Evolutionary conservation across 164 flowering plant species (phyloP), one percentile per base, ranked within the genome.

Genomic region (Tetracentron sinense): DNA sequence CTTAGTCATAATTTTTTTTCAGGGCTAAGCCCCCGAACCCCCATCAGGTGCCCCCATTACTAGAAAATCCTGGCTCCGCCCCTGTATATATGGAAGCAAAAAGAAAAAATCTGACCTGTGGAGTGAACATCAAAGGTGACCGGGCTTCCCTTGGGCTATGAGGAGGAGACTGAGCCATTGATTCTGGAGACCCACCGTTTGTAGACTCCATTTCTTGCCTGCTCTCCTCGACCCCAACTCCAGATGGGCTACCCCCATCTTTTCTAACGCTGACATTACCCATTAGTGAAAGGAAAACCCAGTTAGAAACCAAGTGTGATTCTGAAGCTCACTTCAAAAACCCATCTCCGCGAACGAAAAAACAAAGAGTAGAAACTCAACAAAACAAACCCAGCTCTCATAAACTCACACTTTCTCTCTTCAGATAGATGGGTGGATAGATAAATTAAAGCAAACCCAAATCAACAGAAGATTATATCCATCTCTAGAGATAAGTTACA

Each of bases 191-290:
- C 22, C 56, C 76, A 21, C 51, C 77, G 22, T 44, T 25, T 5
- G 48, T 11, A 22, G 42, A 47, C 21, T 63, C 66, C 47, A 67
- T 67, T 19, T 67, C 23, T 19, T 60, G 64, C 23, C 42, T 26
- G 26, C 73, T 44, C 28, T 33, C 44, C 44, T 66, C 66, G 56
- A 67, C 48, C 56, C 75, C 78, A 60, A 61, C 51, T 44, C 75
- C 72, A 61, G 76, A 62, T 81, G 74, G 63, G 73, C 67, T 69
- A 33, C 71, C 68, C 25, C 66, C 83, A 48, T 82, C 94, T 74
- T 79, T 89, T 69, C 87, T 84, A 25, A 76, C 94, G 76, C 81
- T 89, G 62, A 80, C 92, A 77, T 90, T 90, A 54, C 97, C 97
- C 97, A 90, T 90, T 25, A 20, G 22, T 42, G 62, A 10, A 58